Evolutionary conservation across 106 monocot genomes (phyloP).

Genomic region (Gastrodia elata): DNA sequence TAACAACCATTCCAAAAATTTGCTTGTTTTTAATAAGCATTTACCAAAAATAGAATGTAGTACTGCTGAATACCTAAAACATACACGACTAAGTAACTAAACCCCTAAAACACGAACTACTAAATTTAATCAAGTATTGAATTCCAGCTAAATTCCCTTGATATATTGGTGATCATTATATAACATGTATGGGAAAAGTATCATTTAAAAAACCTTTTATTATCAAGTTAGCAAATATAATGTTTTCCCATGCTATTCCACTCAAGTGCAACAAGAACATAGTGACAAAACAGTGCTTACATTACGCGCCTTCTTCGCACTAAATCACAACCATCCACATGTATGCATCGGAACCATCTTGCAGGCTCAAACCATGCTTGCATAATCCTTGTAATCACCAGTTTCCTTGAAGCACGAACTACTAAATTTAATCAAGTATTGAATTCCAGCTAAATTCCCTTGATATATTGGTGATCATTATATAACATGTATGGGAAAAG

Average conservation of each 20-base stretch:
- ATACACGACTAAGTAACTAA: neutral
- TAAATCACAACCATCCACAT: too few species aligned
- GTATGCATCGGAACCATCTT: too few species aligned
- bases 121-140: neutral
- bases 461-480: neutral
- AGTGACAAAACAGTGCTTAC: neutral
- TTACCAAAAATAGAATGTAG: neutral
- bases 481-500: neutral
- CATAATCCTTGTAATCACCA: too few species aligned
- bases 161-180: neutral
- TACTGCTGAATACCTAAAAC: neutral
- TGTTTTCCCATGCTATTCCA: neutral
- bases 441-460: neutral
- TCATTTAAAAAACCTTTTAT: neutral
- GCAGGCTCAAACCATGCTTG: too few species aligned
- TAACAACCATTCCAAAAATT: neutral
- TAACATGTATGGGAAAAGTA: neutral
- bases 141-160: neutral
- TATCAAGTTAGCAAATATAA: neutral
- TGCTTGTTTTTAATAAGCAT: neutral
- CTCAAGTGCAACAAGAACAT: neutral
- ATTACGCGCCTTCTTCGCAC: neutral
- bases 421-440: neutral
- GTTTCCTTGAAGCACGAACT: too few species aligned
- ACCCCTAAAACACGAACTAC: neutral